Conservation (phyloP, 2,329 filamentous ascomycete species). For the Verticillium zaregamsianum region DNA sequence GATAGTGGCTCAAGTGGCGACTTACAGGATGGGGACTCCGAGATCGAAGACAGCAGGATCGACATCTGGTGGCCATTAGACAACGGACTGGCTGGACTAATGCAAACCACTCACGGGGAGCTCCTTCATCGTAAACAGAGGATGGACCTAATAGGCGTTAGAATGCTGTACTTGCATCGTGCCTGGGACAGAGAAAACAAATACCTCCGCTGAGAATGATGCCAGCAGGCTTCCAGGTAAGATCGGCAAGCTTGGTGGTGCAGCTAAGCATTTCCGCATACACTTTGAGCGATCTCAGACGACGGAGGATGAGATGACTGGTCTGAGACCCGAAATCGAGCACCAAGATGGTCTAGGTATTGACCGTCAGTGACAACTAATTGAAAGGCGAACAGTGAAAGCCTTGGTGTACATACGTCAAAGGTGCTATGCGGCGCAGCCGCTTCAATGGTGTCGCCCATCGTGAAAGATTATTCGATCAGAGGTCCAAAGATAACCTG, state of each 20-base stretch:
- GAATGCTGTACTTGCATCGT: background rate
- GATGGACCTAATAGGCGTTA: conserved; percentile 35
- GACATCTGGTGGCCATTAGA: too few species aligned
- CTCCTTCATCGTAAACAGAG: too few species aligned
- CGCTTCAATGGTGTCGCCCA: conserved; percentile 12
- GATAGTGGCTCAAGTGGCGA: background rate
- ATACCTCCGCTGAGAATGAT: conserved; percentile 55
- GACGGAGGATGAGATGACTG: conserved; percentile 69
- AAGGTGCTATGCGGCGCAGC: conserved; percentile 32
- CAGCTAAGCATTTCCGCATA: conserved; percentile 88
- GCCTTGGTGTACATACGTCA: conserved; percentile 23
- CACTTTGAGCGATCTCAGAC: conserved; percentile 73
- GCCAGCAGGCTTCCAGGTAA: conserved; percentile 76
- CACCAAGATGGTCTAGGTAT: conserved; percentile 61
- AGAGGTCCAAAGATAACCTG: too few species aligned
- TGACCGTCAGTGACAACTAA: conserved; percentile 22
- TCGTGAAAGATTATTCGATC: too few species aligned
- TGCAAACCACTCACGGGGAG: too few species aligned
- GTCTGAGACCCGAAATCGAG: conserved; percentile 71
- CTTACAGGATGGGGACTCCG: too few species aligned
- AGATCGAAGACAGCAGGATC: too few species aligned
- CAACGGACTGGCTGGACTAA: too few species aligned
- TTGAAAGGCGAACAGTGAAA: background rate
- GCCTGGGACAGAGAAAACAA: background rate
- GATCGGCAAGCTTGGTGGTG: conserved; percentile 73